Evolutionary conservation across 495 filamentous ascomycete species (phyloP).

Genomic region (Lepidopterella palustris): DNA sequence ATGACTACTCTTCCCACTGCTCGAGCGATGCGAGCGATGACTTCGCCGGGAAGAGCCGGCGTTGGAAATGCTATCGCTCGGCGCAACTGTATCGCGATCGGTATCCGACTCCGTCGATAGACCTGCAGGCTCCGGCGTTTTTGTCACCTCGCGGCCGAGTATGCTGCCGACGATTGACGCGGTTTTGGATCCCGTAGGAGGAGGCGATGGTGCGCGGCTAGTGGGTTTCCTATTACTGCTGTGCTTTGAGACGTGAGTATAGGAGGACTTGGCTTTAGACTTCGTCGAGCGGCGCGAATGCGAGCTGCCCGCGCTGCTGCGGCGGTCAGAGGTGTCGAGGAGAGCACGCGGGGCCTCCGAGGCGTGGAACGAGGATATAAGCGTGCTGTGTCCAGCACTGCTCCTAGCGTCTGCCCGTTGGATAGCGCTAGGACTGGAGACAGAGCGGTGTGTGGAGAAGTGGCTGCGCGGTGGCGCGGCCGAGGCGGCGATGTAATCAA

Average conservation of each 20-base stretch:
- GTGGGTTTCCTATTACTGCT: slow-evolving; percentile 13
- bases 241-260: slow-evolving; percentile 15
- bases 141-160: slow-evolving; percentile 17
- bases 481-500: slow-evolving; percentile 20
- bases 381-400: slow-evolving; percentile 17
- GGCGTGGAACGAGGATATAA: slow-evolving; percentile 22
- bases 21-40: not conserved
- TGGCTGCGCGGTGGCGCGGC: slow-evolving; percentile 19
- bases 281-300: slow-evolving; percentile 25
- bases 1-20: not conserved
- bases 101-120: not conserved
- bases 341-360: not conserved
- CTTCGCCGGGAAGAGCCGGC: slow-evolving; percentile 24
- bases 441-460: slow-evolving; percentile 15
- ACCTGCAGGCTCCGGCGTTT: not conserved
- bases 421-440: slow-evolving; percentile 19
- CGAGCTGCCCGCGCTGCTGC: slow-evolving; percentile 31
- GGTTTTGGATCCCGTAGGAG: slow-evolving; percentile 8
- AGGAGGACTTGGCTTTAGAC: slow-evolving; percentile 21
- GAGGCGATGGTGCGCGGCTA: slow-evolving; percentile 16
- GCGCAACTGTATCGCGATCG: slow-evolving; percentile 31
- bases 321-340: slow-evolving; percentile 9
- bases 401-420: slow-evolving; percentile 22
- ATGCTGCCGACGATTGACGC: slow-evolving; percentile 20
- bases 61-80: slow-evolving; percentile 36